Percentiles rank a stretch among this genome's conserved stretches.
Conservation (phyloP, 306 rosid genomes). For the Lithocarpus polystachyus region DNA sequence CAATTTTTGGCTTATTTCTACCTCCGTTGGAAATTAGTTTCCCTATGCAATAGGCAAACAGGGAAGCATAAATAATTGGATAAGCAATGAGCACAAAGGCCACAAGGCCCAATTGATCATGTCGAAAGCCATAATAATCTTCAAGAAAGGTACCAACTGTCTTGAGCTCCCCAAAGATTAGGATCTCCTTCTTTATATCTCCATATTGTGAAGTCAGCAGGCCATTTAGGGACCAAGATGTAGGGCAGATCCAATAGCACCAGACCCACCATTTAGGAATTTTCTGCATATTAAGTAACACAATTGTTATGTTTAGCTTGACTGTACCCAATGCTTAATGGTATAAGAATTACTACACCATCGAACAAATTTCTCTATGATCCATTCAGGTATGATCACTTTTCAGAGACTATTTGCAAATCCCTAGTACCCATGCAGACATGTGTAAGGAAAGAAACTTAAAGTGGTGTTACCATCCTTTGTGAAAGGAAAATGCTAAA, state of each 20-base stretch:
- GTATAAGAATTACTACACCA: background rate
- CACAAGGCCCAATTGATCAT: constrained; percentile 51
- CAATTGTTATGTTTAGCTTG: constrained; percentile 6
- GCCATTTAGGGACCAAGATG: constrained; percentile 80
- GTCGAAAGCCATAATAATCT: constrained; percentile 64
- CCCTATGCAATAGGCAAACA: constrained; percentile 68
- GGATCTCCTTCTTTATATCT: constrained; percentile 45
- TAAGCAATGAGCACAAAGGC: constrained; percentile 65
- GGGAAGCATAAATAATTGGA: constrained; percentile 54
- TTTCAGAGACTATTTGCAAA: background rate
- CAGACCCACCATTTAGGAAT: constrained; percentile 90
- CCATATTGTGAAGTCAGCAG: constrained; percentile 78
- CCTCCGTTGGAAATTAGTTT: constrained; percentile 64
- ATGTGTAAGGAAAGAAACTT: background rate
- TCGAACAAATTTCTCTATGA: background rate
- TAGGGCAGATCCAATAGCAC: constrained; percentile 81
- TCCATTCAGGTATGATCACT: background rate
- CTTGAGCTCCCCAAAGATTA: constrained; percentile 57
- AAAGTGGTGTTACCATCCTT: background rate
- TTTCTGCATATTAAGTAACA: constrained; percentile 47
- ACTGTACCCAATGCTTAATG: background rate
- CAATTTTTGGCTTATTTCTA: constrained; percentile 17
- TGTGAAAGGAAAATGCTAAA: background rate
- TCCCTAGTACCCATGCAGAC: background rate
- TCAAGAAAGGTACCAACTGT: constrained; percentile 45